Evolutionary conservation across 306 rosid species (phyloP), one percentile per base, ranked within the genome.

Genomic region (Gillenia trifoliata): DNA sequence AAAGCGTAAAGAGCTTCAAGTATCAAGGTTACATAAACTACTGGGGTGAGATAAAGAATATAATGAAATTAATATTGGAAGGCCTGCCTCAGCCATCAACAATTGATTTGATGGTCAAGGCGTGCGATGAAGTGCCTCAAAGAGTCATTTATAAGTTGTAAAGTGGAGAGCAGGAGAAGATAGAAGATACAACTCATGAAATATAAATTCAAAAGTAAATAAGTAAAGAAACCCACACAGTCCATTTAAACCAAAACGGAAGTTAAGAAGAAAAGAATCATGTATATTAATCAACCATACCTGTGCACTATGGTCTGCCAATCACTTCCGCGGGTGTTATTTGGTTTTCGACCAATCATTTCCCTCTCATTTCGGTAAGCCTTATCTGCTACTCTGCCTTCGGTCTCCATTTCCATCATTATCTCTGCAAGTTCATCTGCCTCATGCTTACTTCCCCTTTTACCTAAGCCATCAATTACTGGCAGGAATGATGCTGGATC

Each of bases 231-330:
- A 59, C 64, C 20, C 7, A 59, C 7, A 52, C 28, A 28, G 25
- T 26, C 55, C 36, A 17, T 33, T 17, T 10, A 33, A 49, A 38
- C 60, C 52, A 68, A 38, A 31, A 65, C 25, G 49, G 54, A 38
- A 68, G 45, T 50, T 16, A 63, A 68, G 64, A 63, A 80, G 64
- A 52, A 76, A 45, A n/a, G 22, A 64, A 75, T 72, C 55, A 17
- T 71, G 47, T 40, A 54, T 23, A n/a, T 34, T 49, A 28, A 50
- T 67, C 66, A 60, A 43, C 73, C 68, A 65, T 86, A 94, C 98
- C 97, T 91, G 91, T 90, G 86, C 68, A 94, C 71, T 60, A 90
- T 85, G 77, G 83, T 88, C 80, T 73, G 89, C 97, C 98, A 94
- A 74, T 88, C 88, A 72, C 79, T 85, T 71, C 79, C 82, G 49